Percentiles rank a stretch among this genome's conserved stretches.
Evolutionary conservation across 2,329 filamentous ascomycete species (phyloP).

Genomic region (Cryphonectria nitschkei): DNA sequence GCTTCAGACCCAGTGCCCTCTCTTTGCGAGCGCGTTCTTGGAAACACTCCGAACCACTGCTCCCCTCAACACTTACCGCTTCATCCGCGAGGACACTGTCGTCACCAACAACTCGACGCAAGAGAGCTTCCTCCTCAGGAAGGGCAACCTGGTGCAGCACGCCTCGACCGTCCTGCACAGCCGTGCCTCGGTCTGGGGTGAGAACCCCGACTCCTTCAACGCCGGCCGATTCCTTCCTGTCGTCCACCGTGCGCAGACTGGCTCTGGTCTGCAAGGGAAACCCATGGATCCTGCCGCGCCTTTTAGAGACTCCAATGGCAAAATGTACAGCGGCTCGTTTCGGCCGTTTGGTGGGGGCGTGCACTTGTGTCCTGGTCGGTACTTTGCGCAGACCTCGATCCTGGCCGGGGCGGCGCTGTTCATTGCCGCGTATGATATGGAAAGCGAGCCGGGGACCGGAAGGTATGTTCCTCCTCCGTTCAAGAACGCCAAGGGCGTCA

Average conservation of each 20-base stretch:
- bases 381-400: background rate
- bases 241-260: background rate
- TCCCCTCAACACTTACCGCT: slow-evolving; percentile 2
- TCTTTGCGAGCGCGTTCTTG: background rate
- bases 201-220: background rate
- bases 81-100: background rate
- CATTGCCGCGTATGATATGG: background rate
- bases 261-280: background rate
- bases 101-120: background rate
- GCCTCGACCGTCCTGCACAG: background rate
- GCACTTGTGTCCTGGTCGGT: background rate
- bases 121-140: background rate
- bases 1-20: background rate
- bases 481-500: background rate
- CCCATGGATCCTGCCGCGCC: background rate
- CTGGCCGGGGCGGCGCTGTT: background rate
- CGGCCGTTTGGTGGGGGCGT: background rate
- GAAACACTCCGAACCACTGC: background rate
- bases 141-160: slow-evolving; percentile 1
- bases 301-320: background rate
- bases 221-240: background rate
- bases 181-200: background rate
- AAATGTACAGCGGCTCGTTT: background rate
- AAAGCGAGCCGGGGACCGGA: background rate
- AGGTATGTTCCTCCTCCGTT: background rate